A percentile compares a stretch with the other conserved stretches of the same genome.
Evolutionary conservation across 192 early-diverging fungal genomes (phyloP).

Genomic region (Geosiphon pyriformis): DNA sequence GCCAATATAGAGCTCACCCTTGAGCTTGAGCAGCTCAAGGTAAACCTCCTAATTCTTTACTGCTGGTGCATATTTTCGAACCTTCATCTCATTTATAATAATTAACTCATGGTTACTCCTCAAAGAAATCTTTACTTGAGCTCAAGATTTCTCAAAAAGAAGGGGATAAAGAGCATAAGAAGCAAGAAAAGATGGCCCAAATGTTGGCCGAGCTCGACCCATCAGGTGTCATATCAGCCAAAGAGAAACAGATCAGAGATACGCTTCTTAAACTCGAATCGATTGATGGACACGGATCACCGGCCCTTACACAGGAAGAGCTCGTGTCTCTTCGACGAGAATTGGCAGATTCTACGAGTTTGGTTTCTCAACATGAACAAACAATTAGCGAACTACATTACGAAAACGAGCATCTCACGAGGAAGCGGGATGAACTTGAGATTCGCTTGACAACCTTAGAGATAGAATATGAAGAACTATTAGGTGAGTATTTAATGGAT

Average conservation of each 20-base stretch:
- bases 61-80: no score
- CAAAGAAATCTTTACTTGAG: constrained; percentile 58
- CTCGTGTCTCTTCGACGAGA: constrained; percentile 64
- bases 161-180: constrained; percentile 71
- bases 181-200: constrained; percentile 77
- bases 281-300: constrained; percentile 44
- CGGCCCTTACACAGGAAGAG: constrained; percentile 51
- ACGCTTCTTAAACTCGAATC: constrained; percentile 63
- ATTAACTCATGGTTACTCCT: not conserved
- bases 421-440: constrained; percentile 65
- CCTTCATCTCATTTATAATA: constrained; percentile 18
- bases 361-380: constrained; percentile 57
- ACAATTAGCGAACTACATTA: constrained; percentile 55
- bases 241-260: constrained; percentile 70
- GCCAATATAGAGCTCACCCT: constrained; percentile 68
- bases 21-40: constrained; percentile 63
- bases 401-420: constrained; percentile 51
- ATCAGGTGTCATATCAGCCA: constrained; percentile 64
- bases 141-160: constrained; percentile 47
- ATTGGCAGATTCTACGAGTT: constrained; percentile 60
- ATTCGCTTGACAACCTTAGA: constrained; percentile 63
- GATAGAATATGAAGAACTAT: constrained; percentile 76
- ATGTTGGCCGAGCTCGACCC: constrained; percentile 81
- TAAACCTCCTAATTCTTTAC: not conserved
- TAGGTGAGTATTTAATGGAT: constrained; percentile 39